phyloP scores from a whole-genome alignment of 805 yeast species.

The Suhomyces prunicola region DNA sequence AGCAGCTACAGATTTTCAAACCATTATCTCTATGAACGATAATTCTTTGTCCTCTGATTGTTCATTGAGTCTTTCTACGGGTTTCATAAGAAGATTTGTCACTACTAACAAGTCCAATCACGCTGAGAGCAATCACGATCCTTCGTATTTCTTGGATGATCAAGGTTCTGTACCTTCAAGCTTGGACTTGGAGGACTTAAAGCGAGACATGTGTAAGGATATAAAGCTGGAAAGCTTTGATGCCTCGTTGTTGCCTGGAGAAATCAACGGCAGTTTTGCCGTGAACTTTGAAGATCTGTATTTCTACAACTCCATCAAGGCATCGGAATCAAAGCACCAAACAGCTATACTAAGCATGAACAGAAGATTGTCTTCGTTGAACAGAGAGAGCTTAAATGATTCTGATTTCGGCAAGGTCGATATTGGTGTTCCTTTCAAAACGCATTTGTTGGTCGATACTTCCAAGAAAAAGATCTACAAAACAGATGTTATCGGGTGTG shows the following conservation, averaged over 20 bases:
- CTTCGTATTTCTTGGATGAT: neutral
- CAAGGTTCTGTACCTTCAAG: neutral
- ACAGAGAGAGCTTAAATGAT: conserved; percentile 24
- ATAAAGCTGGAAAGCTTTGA: conserved; percentile 11
- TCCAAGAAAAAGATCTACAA: conserved; percentile 40
- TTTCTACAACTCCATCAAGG: conserved; percentile 37
- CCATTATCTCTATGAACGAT: conserved; percentile 34
- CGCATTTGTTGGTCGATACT: conserved; percentile 20
- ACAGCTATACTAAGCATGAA: conserved; percentile 33
- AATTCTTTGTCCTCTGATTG: conserved; percentile 30
- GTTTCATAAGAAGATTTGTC: conserved; percentile 30
- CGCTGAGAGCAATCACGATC: neutral
- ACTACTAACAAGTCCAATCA: conserved; percentile 15
- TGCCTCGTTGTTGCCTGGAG: conserved; percentile 28
- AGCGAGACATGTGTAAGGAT: conserved; percentile 1
- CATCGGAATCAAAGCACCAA: conserved; percentile 27
- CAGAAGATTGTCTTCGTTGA: conserved; percentile 32
- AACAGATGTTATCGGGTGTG: conserved; percentile 76
- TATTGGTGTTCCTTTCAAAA: conserved; percentile 34
- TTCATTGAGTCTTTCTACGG: conserved; percentile 31
- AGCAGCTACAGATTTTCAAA: conserved; percentile 26
- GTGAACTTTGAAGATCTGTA: conserved; percentile 38
- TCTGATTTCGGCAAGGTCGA: conserved; percentile 32
- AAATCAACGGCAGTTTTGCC: conserved; percentile 40
- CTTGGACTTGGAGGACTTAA: conserved; percentile 3